phyloP scores from a whole-genome alignment of 495 filamentous ascomycete genomes.

The Hypoxylon perforatum region DNA sequence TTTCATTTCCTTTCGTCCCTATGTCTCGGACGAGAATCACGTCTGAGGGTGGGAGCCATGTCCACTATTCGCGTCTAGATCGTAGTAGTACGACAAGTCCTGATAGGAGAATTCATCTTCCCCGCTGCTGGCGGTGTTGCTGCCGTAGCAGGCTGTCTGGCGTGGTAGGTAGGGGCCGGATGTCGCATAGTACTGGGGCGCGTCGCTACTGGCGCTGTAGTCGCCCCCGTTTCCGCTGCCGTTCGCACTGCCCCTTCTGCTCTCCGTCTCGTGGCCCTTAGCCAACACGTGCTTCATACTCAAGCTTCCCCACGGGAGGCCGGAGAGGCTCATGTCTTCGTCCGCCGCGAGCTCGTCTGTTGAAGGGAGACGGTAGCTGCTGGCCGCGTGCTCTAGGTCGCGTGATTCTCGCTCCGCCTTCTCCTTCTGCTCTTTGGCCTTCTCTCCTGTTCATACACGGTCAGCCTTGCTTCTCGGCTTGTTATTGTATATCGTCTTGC shows the following conservation, averaged over 20 bases:
- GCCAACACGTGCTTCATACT: conserved; percentile 66
- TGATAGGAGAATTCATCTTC: conserved; percentile 43
- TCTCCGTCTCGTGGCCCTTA: conserved; percentile 62
- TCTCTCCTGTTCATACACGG: conserved; percentile 61
- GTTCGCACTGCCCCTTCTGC: conserved; percentile 40
- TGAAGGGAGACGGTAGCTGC: conserved; percentile 65
- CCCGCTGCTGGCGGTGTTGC: conserved; percentile 40
- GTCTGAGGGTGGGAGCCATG: conserved; percentile 24
- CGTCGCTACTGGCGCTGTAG: conserved; percentile 22
- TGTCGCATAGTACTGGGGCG: conserved; percentile 36
- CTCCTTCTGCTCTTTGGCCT: conserved; percentile 67
- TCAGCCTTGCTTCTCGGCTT: conserved; percentile 28
- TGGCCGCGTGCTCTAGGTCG: conserved; percentile 65
- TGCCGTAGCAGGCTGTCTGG: conserved; percentile 37
- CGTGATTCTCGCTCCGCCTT: conserved; percentile 65
- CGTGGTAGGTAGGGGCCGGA: conserved; percentile 38
- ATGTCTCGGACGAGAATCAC: no score
- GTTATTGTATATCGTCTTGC: conserved; percentile 31
- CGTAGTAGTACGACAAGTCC: conserved; percentile 45
- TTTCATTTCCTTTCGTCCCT: neutral
- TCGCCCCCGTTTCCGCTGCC: conserved; percentile 28
- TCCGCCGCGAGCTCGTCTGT: conserved; percentile 60
- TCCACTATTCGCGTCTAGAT: conserved; percentile 35
- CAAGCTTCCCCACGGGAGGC: conserved; percentile 72
- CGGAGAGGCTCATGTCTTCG: conserved; percentile 59